A percentile compares a stretch with the other conserved stretches of the same genome.
These are phyloP conservation scores for Crithidia brevicula DNA, from an alignment of 208 protist genomes.

Conservation along the genomic window DNA sequence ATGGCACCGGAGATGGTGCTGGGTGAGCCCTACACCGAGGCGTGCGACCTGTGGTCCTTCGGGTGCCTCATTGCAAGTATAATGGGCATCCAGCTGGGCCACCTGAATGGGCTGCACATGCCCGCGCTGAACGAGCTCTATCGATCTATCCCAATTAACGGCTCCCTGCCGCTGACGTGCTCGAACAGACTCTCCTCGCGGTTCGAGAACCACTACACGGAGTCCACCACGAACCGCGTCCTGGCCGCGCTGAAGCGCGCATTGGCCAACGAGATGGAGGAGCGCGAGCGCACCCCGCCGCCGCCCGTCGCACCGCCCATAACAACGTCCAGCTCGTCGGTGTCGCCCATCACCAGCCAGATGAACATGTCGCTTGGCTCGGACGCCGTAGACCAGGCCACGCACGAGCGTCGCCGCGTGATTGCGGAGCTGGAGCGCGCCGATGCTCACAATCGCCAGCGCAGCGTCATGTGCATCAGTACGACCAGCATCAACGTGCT, in stretches of 20 bases:
- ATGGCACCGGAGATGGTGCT: conserved; percentile 89
- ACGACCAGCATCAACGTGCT: conserved; percentile 45
- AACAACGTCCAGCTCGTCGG: background rate
- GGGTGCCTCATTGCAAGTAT: conserved; percentile 79
- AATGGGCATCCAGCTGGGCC: conserved; percentile 75
- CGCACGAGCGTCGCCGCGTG: conserved; percentile 13
- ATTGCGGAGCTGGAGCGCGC: conserved; percentile 9
- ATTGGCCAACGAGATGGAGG: conserved; percentile 22
- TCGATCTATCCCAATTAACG: conserved; percentile 38
- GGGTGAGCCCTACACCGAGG: conserved; percentile 77
- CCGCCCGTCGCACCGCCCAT: conserved; percentile 3
- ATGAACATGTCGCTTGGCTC: conserved; percentile 1
- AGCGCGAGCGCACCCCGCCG: conserved; percentile 26
- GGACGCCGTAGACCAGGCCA: conserved; percentile 2
- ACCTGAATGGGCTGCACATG: conserved; percentile 72
- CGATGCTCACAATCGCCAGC: conserved; percentile 13
- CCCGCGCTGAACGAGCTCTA: conserved; percentile 75
- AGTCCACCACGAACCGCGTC: conserved; percentile 37
- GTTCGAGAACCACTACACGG: conserved; percentile 54
- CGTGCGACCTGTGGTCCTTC: conserved; percentile 86
- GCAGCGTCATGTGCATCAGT: conserved; percentile 51
- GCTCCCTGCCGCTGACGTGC: conserved; percentile 59
- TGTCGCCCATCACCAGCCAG: conserved; percentile 3
- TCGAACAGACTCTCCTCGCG: conserved; percentile 43
- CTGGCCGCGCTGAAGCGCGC: conserved; percentile 56